These are phyloP conservation scores for Lipomyces kockii DNA, from an alignment of 805 yeast genomes.

Conservation along the genomic window DNA sequence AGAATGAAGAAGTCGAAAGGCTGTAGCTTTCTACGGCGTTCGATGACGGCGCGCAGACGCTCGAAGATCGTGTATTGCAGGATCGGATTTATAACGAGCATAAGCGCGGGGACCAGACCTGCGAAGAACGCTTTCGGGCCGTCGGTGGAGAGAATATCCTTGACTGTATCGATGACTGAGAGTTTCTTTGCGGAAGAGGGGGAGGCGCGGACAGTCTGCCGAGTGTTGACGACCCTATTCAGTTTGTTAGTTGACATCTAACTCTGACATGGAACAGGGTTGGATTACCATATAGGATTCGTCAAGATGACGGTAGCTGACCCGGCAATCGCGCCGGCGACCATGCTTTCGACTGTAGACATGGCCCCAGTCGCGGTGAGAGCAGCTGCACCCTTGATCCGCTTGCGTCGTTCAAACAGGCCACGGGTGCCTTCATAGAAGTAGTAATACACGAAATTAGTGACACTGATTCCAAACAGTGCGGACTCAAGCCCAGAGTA, in stretches of 20 bases:
- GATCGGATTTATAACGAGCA: constrained; percentile 84
- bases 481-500: constrained; percentile 91
- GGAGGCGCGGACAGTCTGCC: constrained; percentile 66
- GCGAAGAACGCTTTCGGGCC: constrained; percentile 76
- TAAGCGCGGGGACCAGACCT: constrained; percentile 86
- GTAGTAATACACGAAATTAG: constrained; percentile 88
- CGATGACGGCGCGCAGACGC: constrained; percentile 71
- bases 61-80: constrained; percentile 92
- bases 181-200: constrained; percentile 45
- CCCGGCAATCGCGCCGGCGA: constrained; percentile 86
- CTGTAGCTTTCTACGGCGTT: constrained; percentile 59
- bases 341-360: constrained; percentile 68
- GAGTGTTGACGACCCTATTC: constrained; percentile 69
- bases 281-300: constrained; percentile 81
- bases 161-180: constrained; percentile 60
- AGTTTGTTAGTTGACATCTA: not conserved
- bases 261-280: not conserved
- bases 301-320: constrained; percentile 78
- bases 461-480: constrained; percentile 78
- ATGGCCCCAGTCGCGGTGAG: constrained; percentile 47
- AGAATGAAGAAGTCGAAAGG: constrained; percentile 79
- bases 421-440: constrained; percentile 73
- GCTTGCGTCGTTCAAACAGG: constrained; percentile 31
- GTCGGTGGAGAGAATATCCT: constrained; percentile 68
- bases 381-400: constrained; percentile 37